Base-by-base conservation (phyloP, 2,329 filamentous ascomycete genomes). In the Parascedosporium putredinis region DNA sequence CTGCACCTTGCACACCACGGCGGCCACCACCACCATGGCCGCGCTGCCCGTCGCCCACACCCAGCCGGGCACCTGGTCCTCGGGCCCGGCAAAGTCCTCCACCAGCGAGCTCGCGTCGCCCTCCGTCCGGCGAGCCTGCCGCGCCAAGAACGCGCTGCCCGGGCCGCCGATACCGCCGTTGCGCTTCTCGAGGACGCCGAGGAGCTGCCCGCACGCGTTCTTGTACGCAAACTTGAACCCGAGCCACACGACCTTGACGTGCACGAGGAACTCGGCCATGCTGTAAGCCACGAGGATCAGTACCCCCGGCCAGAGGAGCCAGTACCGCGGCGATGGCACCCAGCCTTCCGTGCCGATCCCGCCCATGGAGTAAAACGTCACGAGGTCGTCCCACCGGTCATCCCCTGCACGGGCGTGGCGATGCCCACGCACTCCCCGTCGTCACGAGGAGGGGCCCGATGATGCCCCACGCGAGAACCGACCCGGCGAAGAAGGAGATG, bases 401-500 rank as follows among this genome's bases (percentile, higher is more conserved):
- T 61, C 57, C 9, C 52, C 20, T 47, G 45, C 6, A 14, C 24
- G 16, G 56, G 51, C 36, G 70, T 38, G n/a, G 34, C 20, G 8
- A 42, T 68, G 61, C 78, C 78, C 1, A 72, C 68, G 14, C 70
- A 71, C 25, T 62, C 76, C 76, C 77, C 3, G 74, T 77, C 51
- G 75, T 68, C 1, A 65, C 65, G 1, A 70, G 64, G 1, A 71
- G 54, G 43, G 67, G 68, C 4, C 67, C 71, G 49, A 78, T 76
- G 63, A 81, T 5, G 63, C 72, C 42, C 74, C 74, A 80, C 22
- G 76, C 76, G 22, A 77, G 60, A 45, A 81, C 65, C 14, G 72
- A 74, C 16, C 79, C 78, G 9, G 56, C 67, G 53, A 75, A 75
- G 69, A 79, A 79, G 8, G 78, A 81, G 50, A 78, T 57, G 22